phyloP scores from a whole-genome alignment of 257 asterid species.

The Petunia secreta region DNA sequence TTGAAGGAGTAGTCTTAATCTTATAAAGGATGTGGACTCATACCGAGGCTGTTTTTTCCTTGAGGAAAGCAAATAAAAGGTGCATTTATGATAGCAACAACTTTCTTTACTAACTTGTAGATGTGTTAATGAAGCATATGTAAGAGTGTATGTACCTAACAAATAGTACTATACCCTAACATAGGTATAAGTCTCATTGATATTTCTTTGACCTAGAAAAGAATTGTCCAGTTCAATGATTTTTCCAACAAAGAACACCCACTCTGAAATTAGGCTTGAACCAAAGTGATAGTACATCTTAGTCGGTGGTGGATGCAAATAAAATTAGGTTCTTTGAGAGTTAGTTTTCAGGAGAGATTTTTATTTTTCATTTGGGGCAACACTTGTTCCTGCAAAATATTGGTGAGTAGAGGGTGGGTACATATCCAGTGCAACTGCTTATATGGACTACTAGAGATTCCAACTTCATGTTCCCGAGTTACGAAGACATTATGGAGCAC shows the following conservation, averaged over 20 bases:
- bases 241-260: constrained; percentile 12
- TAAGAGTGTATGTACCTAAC: constrained; percentile 18
- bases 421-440: too few species aligned
- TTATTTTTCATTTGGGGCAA: too few species aligned
- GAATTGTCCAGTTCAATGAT: not conserved
- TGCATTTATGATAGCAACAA: constrained; percentile 20
- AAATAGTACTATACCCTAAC: constrained; percentile 19
- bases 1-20: constrained; percentile 19
- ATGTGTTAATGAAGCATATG: constrained; percentile 29
- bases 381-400: too few species aligned
- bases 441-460: too few species aligned
- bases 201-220: constrained; percentile 20
- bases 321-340: not conserved
- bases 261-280: not conserved
- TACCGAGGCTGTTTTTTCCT: constrained; percentile 9
- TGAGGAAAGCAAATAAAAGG: constrained; percentile 11
- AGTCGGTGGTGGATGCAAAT: not conserved
- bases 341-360: too few species aligned
- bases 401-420: too few species aligned
- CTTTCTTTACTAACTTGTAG: constrained; percentile 37
- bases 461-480: too few species aligned
- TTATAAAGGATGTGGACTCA: constrained; percentile 27
- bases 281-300: not conserved
- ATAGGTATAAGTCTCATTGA: constrained; percentile 11
- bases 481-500: too few species aligned